phyloP scores from a whole-genome alignment of 345 rosid genomes.

The Geranium brycei region DNA sequence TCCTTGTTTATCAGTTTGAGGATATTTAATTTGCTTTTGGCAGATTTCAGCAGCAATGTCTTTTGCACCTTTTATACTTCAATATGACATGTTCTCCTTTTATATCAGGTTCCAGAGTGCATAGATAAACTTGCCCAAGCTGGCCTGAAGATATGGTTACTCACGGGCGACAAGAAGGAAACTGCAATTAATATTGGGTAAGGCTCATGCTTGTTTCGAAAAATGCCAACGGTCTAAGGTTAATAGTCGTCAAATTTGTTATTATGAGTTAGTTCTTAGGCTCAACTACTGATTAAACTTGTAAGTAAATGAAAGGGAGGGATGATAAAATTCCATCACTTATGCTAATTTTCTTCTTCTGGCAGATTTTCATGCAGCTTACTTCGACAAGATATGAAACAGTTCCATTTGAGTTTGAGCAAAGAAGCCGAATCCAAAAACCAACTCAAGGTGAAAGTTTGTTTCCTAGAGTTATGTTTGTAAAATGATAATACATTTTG shows the following conservation, averaged over 20 bases:
- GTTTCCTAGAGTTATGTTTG: too few species aligned
- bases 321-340: not conserved
- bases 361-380: slow-evolving; percentile 74
- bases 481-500: too few species aligned
- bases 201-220: slow-evolving; percentile 1
- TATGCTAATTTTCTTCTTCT: slow-evolving; percentile 4
- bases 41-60: not conserved
- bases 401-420: slow-evolving; percentile 31
- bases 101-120: slow-evolving; percentile 63
- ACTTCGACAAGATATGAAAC: slow-evolving; percentile 66
- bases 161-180: slow-evolving; percentile 80
- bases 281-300: not conserved
- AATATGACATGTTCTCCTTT: not conserved
- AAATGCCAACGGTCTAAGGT: not conserved
- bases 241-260: too few species aligned
- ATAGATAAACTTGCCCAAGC: slow-evolving; percentile 88
- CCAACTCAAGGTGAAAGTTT: slow-evolving; percentile 18
- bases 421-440: slow-evolving; percentile 17
- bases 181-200: slow-evolving; percentile 82
- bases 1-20: not conserved
- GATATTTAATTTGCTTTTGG: not conserved
- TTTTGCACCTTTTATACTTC: too few species aligned
- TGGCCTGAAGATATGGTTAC: slow-evolving; percentile 73
- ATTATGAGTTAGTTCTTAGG: too few species aligned
- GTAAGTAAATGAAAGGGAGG: not conserved